Evolutionary conservation across 805 yeast genomes (phyloP).

Genomic region (Cyberlindnera veronae): DNA sequence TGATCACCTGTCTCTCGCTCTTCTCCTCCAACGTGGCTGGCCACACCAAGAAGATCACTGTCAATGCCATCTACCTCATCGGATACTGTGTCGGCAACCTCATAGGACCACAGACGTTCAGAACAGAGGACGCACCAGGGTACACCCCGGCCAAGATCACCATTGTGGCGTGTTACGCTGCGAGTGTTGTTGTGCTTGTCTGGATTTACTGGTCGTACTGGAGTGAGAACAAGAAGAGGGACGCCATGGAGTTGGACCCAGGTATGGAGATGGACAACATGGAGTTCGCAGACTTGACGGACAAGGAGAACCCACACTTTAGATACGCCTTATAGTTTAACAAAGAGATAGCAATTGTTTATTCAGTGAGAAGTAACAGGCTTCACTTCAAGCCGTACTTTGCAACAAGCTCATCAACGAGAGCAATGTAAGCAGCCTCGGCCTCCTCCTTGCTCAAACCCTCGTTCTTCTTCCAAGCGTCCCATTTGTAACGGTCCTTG

Average conservation of each 20-base stretch:
- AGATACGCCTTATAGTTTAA: neutral
- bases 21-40: neutral
- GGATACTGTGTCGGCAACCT: neutral
- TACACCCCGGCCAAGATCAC: neutral
- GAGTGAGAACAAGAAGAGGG: neutral
- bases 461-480: conserved; percentile 86
- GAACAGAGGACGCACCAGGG: neutral
- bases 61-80: neutral
- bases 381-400: conserved; percentile 39
- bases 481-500: conserved; percentile 97
- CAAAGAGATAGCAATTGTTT: too few relatives aligned
- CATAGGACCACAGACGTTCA: neutral
- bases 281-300: neutral
- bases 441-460: conserved; percentile 90
- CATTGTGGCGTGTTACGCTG: neutral
- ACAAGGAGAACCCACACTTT: neutral
- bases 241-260: neutral
- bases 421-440: conserved; percentile 70
- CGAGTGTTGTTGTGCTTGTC: neutral
- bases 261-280: neutral
- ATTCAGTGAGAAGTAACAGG: too few relatives aligned
- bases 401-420: conserved; percentile 60
- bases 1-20: neutral
- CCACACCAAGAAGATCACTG: neutral
- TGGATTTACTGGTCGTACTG: neutral